Evolutionary conservation across 805 yeast genomes (phyloP), one percentile per base, ranked within the genome.

Genomic region (Yarrowia sp.): DNA sequence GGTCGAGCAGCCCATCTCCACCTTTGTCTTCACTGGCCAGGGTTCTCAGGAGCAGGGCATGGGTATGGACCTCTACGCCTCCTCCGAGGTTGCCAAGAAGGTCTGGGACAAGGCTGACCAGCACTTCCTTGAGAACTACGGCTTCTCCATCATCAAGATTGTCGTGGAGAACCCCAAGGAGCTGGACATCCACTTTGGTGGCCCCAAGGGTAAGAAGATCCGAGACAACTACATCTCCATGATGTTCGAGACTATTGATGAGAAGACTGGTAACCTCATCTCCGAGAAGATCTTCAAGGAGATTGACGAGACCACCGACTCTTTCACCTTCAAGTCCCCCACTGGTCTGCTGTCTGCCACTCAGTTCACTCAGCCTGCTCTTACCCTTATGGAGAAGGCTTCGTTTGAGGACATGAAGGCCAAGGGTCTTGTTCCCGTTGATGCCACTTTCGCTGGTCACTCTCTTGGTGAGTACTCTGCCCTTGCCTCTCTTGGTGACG

Each of bases 1-100:
- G 83, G 93, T 96, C 75, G 98, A 95, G 74, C 99, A 95, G 82
- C 99, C 99, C 40, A 90, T 89, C 66, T 91, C 98, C 52, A 90
- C 99, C 20, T 95, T 91, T 78, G 97, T 95, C 69, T 95, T 96
- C 82, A 95, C 99, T 72, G 99, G 99, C 77, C 99, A 95, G 84
- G 99, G 99, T 79, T 94, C 99, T 70, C 99, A 95, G 82, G 99
- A 96, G 80, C 99, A 96, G 83, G 98, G 98, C 79, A 95, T 95
- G 99, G 99, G 99, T 85, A 95, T 95, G 99, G 99, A 95, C 79
- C 85, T 95, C 77, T 95, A 95, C 80, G 88, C 87, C 72, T 84
- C 90, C 49, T 90, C 97, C 63, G 92, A 86, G 38, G 97, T 95
- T 78, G 99, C 99, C 66, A 87, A 87, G 75, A 87, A 86, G 71